Evolutionary conservation across 1,139 yeast species (phyloP).

Genomic region (Starmera stellimalicola): DNA sequence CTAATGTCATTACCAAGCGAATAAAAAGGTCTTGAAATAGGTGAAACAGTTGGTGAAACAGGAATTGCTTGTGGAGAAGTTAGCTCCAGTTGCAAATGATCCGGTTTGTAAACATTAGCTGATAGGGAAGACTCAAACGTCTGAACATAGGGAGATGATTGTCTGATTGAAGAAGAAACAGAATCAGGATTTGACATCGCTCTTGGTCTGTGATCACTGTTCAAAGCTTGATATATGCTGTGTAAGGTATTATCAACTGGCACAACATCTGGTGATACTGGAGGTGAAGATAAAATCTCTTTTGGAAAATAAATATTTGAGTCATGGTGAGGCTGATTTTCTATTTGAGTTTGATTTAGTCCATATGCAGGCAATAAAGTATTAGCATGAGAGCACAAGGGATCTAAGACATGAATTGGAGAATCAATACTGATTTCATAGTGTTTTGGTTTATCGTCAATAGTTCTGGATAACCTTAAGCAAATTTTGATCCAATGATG

Average conservation of each 20-base stretch:
- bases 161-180: slow-evolving; percentile 21
- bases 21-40: slow-evolving; percentile 19
- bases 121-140: slow-evolving; percentile 36
- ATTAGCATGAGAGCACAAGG: slow-evolving; percentile 62
- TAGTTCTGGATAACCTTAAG: slow-evolving; percentile 59
- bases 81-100: slow-evolving; percentile 30
- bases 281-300: slow-evolving; percentile 29
- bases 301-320: slow-evolving; percentile 31
- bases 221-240: slow-evolving; percentile 9
- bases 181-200: slow-evolving; percentile 13
- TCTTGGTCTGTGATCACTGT: slow-evolving; percentile 7
- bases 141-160: neutral
- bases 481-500: slow-evolving; percentile 94
- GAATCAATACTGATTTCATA: slow-evolving; percentile 89
- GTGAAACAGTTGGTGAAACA: slow-evolving; percentile 33
- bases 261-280: slow-evolving; percentile 48
- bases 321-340: slow-evolving; percentile 17
- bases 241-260: slow-evolving; percentile 27
- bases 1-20: no score
- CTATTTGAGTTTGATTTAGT: slow-evolving; percentile 7
- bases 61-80: slow-evolving; percentile 55
- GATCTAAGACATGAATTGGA: slow-evolving; percentile 63
- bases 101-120: slow-evolving; percentile 57
- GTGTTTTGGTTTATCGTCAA: slow-evolving; percentile 63
- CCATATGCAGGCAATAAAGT: slow-evolving; percentile 46